Base-by-base conservation (phyloP, 2,329 filamentous ascomycete species). In the Emergomyces pasteurianus region DNA sequence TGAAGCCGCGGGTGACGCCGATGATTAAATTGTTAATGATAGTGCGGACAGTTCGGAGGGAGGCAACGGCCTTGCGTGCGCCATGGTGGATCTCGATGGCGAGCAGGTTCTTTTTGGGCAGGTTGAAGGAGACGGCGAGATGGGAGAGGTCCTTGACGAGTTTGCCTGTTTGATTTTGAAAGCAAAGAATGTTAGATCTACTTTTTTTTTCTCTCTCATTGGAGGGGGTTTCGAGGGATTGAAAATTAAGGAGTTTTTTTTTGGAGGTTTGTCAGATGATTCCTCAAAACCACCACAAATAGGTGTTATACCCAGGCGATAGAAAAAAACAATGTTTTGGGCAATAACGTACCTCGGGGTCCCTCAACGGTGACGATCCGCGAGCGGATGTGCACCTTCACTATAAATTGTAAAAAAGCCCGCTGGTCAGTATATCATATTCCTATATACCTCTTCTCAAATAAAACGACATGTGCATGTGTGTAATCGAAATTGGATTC, bases 1-100 rank as follows among this genome's bases (percentile, higher is more conserved):
- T 95, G 90, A 88, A 99, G 72, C 94, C 94, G 85, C 92, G 95
- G 79, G 94, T 99, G 70, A 99, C 94, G 80, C 94, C 94, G 74
- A 92, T 87, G 80, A 99, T 89, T 82, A 99, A 79, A 88, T 99
- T 99, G 86, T 95, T 90, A 85, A 99, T 95, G 81, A 97, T 80
- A 69, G 92, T 92, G 77, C 91, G 90, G 82, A 99, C 94, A 75
- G 94, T 99, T 74, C 94, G 91, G 80, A 99, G 91, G 71, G 92
- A 90, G 75, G 94, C 94, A 77, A 99, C 89, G 79, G 90, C 92
- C 88, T 99, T 99, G 82, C 94, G 90, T 76, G 84, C 85, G 78
- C 94, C 94, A 81, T 99, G 94, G 88, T 99, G 95, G 77, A 99
- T 89, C 83, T 96, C 91, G 76, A 99, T 96, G 75, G 89, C 88